A percentile compares a stretch with the other conserved stretches of the same genome.
Evolutionary conservation across 805 yeast genomes (phyloP).

Genomic region (Candida verbasci): DNA sequence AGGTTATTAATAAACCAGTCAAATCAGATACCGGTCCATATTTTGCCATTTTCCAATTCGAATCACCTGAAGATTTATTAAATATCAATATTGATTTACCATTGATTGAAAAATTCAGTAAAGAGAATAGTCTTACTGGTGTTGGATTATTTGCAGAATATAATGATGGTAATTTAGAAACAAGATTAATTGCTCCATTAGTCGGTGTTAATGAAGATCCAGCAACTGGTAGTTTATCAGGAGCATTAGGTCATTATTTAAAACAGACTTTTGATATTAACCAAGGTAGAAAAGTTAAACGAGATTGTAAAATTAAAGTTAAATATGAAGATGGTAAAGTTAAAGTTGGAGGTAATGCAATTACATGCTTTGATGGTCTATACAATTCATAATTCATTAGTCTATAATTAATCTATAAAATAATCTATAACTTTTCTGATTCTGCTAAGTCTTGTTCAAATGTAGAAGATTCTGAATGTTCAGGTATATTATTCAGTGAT

Average conservation of each 20-base stretch:
- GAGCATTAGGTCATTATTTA: constrained; percentile 23
- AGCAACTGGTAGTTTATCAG: constrained; percentile 50
- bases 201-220: constrained; percentile 45
- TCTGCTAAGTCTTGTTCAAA: background rate
- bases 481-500: too few species aligned
- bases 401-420: background rate
- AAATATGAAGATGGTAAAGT: constrained; percentile 10
- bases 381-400: constrained; percentile 6
- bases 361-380: constrained; percentile 33
- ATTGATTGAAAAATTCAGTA: constrained; percentile 15
- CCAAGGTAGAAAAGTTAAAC: constrained; percentile 36
- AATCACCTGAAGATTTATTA: constrained; percentile 26
- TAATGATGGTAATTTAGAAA: constrained; percentile 18
- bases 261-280: constrained; percentile 22
- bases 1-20: constrained; percentile 17
- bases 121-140: constrained; percentile 24
- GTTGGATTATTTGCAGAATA: constrained; percentile 35
- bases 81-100: constrained; percentile 27
- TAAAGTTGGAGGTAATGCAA: constrained; percentile 38
- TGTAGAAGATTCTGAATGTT: too few species aligned
- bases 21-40: constrained; percentile 42
- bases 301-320: constrained; percentile 35
- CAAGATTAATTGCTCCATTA: constrained; percentile 42
- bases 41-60: constrained; percentile 39
- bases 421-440: background rate